These are phyloP conservation scores for Flammula alnicola DNA, from an alignment of 1,284 basidiomycete species.

Conservation along the genomic window DNA sequence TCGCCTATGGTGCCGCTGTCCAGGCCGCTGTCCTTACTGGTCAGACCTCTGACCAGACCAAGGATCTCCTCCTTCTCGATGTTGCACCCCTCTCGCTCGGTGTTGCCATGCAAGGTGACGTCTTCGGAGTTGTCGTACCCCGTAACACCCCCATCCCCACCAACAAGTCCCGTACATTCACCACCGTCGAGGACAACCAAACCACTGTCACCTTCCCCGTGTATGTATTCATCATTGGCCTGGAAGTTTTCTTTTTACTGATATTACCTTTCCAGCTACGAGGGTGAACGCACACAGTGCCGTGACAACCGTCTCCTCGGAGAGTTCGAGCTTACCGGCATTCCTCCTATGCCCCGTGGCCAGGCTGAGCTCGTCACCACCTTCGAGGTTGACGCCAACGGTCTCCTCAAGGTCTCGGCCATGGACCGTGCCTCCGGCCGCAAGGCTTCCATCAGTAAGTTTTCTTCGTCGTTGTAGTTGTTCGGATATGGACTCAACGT, in stretches of 20 bases:
- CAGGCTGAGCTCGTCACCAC: constrained; percentile 96
- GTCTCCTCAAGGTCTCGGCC: constrained; percentile 94
- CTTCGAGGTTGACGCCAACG: constrained; percentile 98
- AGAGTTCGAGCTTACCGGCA: constrained; percentile 96
- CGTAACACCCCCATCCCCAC: constrained; percentile 98
- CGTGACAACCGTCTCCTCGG: constrained; percentile 96
- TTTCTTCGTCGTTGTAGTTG: not conserved
- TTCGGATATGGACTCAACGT: not conserved
- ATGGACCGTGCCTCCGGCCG: constrained; percentile 94
- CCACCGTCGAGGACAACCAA: constrained; percentile 98
- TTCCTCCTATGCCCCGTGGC: constrained; percentile 95
- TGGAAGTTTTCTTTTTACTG: not conserved
- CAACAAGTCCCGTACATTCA: constrained; percentile 96
- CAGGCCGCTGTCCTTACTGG: constrained; percentile 96
- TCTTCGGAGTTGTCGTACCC: constrained; percentile 95
- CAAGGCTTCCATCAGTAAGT: constrained; percentile 92
- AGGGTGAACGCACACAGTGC: constrained; percentile 97
- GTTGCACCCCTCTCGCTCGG: constrained; percentile 95
- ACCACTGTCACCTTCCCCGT: constrained; percentile 98
- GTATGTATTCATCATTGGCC: constrained; percentile 43
- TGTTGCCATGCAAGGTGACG: constrained; percentile 98
- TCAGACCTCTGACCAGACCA: constrained; percentile 95
- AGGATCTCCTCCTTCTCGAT: constrained; percentile 94
- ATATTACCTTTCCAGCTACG: constrained; percentile 60
- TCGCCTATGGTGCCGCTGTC: constrained; percentile 95